Evolutionary conservation across 2,329 filamentous ascomycete species (phyloP), one percentile per base, ranked within the genome.

Genomic region (Aspergillus sp.): DNA sequence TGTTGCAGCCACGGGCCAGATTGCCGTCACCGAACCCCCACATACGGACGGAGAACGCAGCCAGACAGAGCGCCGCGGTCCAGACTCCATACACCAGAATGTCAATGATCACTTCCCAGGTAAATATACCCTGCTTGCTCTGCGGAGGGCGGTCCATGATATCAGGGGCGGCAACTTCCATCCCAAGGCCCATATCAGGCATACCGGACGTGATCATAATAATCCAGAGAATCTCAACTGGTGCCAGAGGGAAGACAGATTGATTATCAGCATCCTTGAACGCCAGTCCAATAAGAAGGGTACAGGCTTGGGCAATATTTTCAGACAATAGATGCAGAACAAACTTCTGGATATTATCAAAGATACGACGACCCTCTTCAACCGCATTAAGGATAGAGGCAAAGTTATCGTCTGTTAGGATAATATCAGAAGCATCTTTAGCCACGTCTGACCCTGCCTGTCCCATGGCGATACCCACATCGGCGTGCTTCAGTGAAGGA

Each of bases 131-230:
- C 56, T 77, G 75, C 72, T 84, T 84, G 66, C 64, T 82, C 62
- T 93, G 90, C 0, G 92, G 92, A 8, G 90, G 90, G 52, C 91
- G 87, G 61, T 83, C 79, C 84, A 96, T 91, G 60, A 96, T 88
- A 68, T 93, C 89, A 2, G 84, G 82, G 0, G 87, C 85, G 0
- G 90, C 90, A 44, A 82, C 78, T 74, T 96, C 91, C 64, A 91
- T 88, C n/a, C 91, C 91, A 0, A 96, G 85, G 41, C 91, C 92
- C 78, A 96, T 95, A 58, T 93, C 92, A 1, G 91, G 91, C 73
- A 95, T 86, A 56, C 88, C 90, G 39, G 90, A 93, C 0, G 92
- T 96, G 56, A 95, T 84, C 89, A 96, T 93, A 74, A 96, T 96
- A 72, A 96, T 91, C 91, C 91, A 96, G 59, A 96, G 83, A 61